Conservation (phyloP, 2,329 filamentous ascomycete species). For the Cladophialophora exuberans region DNA sequence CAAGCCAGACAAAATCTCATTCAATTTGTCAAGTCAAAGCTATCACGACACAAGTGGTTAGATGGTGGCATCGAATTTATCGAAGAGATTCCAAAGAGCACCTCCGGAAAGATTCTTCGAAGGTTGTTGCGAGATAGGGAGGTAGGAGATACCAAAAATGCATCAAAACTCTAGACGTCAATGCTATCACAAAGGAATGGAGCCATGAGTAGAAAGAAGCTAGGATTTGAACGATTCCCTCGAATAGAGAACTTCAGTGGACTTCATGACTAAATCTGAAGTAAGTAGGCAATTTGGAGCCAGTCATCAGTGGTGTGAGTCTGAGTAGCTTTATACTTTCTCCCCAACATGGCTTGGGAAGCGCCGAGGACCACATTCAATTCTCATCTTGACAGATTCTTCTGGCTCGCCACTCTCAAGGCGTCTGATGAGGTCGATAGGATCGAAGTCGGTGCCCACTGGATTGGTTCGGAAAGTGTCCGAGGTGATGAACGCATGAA, state of each 20-base stretch:
- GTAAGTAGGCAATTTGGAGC: no score
- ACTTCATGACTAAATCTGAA: background rate
- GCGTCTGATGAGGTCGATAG: background rate
- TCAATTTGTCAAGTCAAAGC: conserved; percentile 65
- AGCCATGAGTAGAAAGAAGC: no score
- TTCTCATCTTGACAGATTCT: background rate
- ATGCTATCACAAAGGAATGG: background rate
- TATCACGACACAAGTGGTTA: conserved; percentile 57
- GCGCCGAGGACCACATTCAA: background rate
- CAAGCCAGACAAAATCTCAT: conserved; percentile 48
- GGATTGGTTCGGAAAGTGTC: background rate
- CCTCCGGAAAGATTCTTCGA: conserved; percentile 43
- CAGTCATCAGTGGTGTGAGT: no score
- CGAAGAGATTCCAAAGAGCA: conserved; percentile 39
- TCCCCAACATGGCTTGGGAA: background rate
- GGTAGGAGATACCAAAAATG: background rate
- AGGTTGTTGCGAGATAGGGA: conserved; percentile 39
- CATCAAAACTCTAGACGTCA: background rate
- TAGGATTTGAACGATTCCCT: no score
- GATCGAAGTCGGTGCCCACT: background rate
- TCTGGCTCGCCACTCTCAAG: background rate
- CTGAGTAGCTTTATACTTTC: conserved; percentile 1
- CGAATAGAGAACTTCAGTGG: no score
- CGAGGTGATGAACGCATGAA: background rate
- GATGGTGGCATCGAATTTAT: conserved; percentile 40